Percentiles rank a stretch among this genome's conserved stretches.
Conservation (phyloP, 2,329 filamentous ascomycete species). For the Phaeosphaeriaceae sp. region DNA sequence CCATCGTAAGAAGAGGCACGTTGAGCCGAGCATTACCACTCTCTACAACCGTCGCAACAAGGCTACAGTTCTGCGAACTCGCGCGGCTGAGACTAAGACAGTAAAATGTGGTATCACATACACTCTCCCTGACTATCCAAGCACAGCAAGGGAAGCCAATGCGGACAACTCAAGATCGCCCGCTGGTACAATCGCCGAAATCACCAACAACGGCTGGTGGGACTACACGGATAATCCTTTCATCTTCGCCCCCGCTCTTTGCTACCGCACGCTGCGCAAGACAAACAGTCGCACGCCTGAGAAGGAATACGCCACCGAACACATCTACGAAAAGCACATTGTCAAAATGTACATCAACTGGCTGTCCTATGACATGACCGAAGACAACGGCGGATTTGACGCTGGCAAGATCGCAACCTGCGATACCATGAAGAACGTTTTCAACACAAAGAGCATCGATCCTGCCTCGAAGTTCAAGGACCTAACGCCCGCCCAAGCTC, state of each 20-base stretch:
- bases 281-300: background rate
- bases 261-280: background rate
- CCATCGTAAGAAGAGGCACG: background rate
- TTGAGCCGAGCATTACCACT: background rate
- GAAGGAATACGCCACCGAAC: background rate
- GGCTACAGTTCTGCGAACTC: background rate
- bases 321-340: conserved; percentile 1
- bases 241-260: background rate
- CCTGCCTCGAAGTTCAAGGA: background rate
- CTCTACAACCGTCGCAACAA: background rate
- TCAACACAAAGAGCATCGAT: background rate
- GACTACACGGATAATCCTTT: background rate
- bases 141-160: background rate
- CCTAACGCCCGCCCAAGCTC: background rate
- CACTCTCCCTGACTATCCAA: background rate
- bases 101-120: background rate
- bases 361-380: background rate
- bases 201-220: background rate
- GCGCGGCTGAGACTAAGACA: background rate
- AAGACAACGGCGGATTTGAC: background rate
- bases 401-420: background rate
- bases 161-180: background rate
- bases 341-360: background rate
- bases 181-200: background rate
- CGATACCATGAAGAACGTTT: background rate